phyloP scores from a whole-genome alignment of 2,329 filamentous ascomycete genomes.

The Chalaropsis ovoidea region DNA sequence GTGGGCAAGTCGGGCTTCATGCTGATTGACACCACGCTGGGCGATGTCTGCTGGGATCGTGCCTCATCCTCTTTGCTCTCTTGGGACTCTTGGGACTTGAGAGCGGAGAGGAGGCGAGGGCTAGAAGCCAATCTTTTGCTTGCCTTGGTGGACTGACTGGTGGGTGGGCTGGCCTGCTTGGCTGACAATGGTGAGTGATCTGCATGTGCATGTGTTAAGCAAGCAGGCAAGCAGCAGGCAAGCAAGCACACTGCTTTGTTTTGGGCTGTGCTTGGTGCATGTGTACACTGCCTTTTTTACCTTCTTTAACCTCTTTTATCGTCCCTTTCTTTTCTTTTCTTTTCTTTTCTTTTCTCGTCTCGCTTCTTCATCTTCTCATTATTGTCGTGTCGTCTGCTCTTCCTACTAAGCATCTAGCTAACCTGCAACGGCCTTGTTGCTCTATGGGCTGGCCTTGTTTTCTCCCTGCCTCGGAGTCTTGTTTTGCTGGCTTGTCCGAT shows the following conservation, averaged over 20 bases:
- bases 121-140: slow-evolving; percentile 8
- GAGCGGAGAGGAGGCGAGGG: neutral
- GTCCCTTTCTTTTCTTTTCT: too few relatives aligned
- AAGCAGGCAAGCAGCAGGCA: neutral
- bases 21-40: neutral
- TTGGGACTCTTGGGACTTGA: neutral
- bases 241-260: neutral
- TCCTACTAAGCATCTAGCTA: too few relatives aligned
- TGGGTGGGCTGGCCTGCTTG: neutral
- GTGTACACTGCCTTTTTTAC: neutral
- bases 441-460: neutral
- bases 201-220: slow-evolving; percentile 1
- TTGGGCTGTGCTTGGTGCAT: neutral
- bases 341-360: too few relatives aligned
- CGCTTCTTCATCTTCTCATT: too few relatives aligned
- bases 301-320: neutral
- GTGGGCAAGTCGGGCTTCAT: neutral
- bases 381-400: too few relatives aligned
- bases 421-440: neutral
- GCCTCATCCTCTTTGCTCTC: slow-evolving; percentile 5
- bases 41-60: neutral
- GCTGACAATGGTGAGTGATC: slow-evolving; percentile 1
- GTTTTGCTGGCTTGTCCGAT: slow-evolving; percentile 1
- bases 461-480: slow-evolving; percentile 9
- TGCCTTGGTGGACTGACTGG: neutral